Base-by-base conservation (phyloP, 2,329 filamentous ascomycete species). In the Thielaviopsis euricoi region DNA sequence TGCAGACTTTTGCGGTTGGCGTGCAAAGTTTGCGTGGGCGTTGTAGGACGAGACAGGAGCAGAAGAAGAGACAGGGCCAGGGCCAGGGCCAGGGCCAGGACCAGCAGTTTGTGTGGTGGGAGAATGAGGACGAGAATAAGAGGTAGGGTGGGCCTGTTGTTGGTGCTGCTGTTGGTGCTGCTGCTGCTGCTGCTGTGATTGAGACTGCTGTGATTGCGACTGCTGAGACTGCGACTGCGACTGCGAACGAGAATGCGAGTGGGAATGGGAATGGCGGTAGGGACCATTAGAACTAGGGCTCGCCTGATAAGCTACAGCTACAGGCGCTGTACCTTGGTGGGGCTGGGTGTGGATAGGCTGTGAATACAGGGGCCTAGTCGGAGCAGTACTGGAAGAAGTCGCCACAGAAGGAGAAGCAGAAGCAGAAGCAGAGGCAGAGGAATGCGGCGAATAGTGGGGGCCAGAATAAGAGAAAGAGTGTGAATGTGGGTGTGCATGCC, bases 351-450 rank as follows among this genome's bases (percentile, higher is more conserved):
- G 49, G 13, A 17, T 25, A 21, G 56, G 58, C 46, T 60, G 58
- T 29, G 58, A 33, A 51, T 60, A 58, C 55, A 57, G 58, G 58
- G 58, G 29, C 48, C 50, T 52, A 21, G 52, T 25, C 23, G 56
- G 50, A 29, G 43, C n/a, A n/a, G n/a, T n/a, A n/a, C n/a, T n/a
- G n/a, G n/a, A n/a, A n/a, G n/a, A n/a, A n/a, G n/a, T n/a, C n/a
- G n/a, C n/a, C n/a, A n/a, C n/a, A n/a, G n/a, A n/a, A n/a, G n/a
- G n/a, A n/a, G n/a, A n/a, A n/a, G n/a, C 37, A 53, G 51, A 23
- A 48, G 50, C 21, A 17, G 43, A 48, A 3, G 43, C 17, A 3
- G n/a, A 4, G 26, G 53, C 21, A 23, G n/a, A 43, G n/a, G 9
- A n/a, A 17, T 17, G 43, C 19, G 43, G 43, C 19, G 43, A 48